These are phyloP conservation scores for Pythium pyrilobum DNA, from an alignment of 352 stramenopile species.

Conservation along the genomic window DNA sequence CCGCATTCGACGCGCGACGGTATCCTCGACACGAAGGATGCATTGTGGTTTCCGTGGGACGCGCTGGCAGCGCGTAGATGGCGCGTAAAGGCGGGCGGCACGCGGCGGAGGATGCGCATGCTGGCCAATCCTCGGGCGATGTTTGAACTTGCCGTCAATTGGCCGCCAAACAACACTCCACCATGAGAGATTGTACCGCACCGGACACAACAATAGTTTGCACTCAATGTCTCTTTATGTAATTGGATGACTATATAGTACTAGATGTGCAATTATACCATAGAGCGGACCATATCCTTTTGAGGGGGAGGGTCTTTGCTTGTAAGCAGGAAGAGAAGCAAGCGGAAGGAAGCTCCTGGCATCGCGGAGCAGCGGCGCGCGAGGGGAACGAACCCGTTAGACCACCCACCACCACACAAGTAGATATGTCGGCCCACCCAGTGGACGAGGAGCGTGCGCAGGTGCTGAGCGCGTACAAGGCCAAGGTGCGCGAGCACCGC, in stretches of 20 bases:
- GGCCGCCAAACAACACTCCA: conserved; percentile 1
- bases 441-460: conserved; percentile 88
- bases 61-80: conserved; percentile 1
- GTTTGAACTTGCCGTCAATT: conserved; percentile 1
- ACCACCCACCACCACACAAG: no score
- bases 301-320: conserved; percentile 5
- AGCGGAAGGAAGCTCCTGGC: conserved; percentile 11
- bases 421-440: conserved; percentile 50
- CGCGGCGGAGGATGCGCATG: conserved; percentile 11
- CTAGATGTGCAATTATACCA: neutral
- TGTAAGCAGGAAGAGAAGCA: conserved; percentile 14
- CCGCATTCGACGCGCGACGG: conserved; percentile 1
- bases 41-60: neutral
- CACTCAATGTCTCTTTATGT: neutral
- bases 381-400: neutral
- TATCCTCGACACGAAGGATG: neutral
- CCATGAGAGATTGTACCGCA: neutral
- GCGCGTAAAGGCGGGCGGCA: conserved; percentile 3
- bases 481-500: conserved; percentile 96
- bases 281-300: conserved; percentile 25
- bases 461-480: conserved; percentile 93
- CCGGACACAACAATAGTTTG: conserved; percentile 14
- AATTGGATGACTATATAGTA: neutral
- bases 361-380: neutral
- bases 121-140: neutral